phyloP scores from a whole-genome alignment of 2,329 filamentous ascomycete species.

The Fusarium sororula region DNA sequence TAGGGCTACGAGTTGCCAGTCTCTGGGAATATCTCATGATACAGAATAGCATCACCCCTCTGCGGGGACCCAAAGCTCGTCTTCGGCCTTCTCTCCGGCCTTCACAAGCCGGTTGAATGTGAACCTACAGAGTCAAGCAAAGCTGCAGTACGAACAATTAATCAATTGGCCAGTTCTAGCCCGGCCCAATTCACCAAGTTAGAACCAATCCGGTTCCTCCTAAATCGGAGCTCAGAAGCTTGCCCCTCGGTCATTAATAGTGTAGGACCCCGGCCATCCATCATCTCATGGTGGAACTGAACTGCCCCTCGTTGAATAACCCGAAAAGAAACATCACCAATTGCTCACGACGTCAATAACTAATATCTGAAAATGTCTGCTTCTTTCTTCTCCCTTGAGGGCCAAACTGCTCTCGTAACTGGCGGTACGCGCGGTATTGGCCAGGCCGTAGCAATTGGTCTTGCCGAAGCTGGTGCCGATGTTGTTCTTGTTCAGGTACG shows the following conservation, averaged over 20 bases:
- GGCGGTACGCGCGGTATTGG: conserved; percentile 68
- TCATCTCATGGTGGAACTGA: neutral
- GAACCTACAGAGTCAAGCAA: neutral
- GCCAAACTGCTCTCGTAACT: conserved; percentile 66
- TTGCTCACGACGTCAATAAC: neutral
- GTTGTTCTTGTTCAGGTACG: conserved; percentile 63
- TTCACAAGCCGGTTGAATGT: neutral
- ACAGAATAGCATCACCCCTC: neutral
- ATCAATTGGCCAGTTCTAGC: neutral
- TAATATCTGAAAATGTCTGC: conserved; percentile 45
- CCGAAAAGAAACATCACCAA: neutral
- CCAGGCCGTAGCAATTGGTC: conserved; percentile 63
- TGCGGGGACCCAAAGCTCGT: conserved; percentile 5
- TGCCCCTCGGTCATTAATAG: conserved; percentile 10
- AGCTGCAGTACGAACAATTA: neutral
- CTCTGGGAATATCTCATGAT: neutral
- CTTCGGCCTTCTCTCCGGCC: conserved; percentile 31
- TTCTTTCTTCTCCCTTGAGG: conserved; percentile 62
- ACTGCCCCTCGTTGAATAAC: conserved; percentile 11
- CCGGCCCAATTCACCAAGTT: neutral
- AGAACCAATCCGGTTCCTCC: neutral
- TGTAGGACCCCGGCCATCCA: conserved; percentile 4
- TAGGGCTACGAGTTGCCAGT: too few species aligned
- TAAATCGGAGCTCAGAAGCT: neutral
- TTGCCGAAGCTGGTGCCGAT: conserved; percentile 68